Base-by-base conservation (phyloP, 1,139 yeast species). In the Protomyces macrosporus region DNA sequence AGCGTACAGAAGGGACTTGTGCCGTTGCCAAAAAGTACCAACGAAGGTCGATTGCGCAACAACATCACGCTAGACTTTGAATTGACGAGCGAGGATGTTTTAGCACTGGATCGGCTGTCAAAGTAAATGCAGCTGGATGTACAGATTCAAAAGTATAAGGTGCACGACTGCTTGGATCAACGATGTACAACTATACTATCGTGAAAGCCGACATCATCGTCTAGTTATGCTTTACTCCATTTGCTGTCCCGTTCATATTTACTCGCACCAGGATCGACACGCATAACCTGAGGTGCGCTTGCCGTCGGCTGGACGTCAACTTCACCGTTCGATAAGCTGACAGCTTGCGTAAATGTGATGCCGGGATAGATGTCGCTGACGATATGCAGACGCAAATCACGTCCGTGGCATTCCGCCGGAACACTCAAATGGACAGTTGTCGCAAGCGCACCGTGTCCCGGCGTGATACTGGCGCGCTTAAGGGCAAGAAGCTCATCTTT, bases 11-110 rank as follows among this genome's bases (percentile, higher is more conserved):
- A 72, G 74, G 88, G 87, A 52, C 79, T 84, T 60, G 84, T 85
- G 37, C 88, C 85, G 12, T 77, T 89, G 69, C 93, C 95, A 66
- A 88, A 88, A 76, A 84, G 93, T 37, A 81, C 82, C 42, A 84
- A 81, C 39, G 81, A 82, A 16, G 72, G 75, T 9, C 83, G 96
- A 76, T 81, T 88, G 67, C 80, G 74, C 58, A 75, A 81, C 63
- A 89, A 89, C 33, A 42, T 42, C 23, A 16, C n/a, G 7, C 32
- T 42, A 16, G 48, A 42, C 48, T 42, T 42, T 42, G 30, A 42
- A 14, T 30, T 42, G 12, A 14, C 30, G 30, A 16, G 16, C 16
- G 48, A 14, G 7, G 48, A 42, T 16, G 48, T 42, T 14, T 23
- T 32, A 30, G 23, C 48, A 5, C 48, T 42, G 9, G 48, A 42